Base-by-base conservation (phyloP, 352 stramenopile species). In the Phytophthora pinifolia region DNA sequence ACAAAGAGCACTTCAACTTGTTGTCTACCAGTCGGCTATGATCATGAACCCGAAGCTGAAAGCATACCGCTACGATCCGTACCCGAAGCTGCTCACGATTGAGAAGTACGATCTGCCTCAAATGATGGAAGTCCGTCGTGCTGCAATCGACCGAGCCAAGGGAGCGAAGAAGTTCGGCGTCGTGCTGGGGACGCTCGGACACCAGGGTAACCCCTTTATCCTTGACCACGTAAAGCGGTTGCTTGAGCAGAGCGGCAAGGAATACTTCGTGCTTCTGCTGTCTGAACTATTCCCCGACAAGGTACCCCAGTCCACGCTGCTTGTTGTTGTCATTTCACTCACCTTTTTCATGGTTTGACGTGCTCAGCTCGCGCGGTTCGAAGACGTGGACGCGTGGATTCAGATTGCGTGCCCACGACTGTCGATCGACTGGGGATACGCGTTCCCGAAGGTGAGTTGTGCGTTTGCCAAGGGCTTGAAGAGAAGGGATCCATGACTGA, bases 11-110 rank as follows among this genome's bases (percentile, higher is more conserved):
- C 41, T 42, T 56, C 10, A 18, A 15, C 9, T 15, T 59, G 13
- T 12, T 43, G 15, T 34, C 0, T 43, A 10, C 18, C 31, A 97
- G 85, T 94, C 90, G 5, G 93, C 94, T 25, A 99, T 99, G 96
- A 99, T 99, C 65, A 89, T 92, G 37, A 99, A 99, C 72, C 97
- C 97, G 8, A 67, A 83, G 17, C 64, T 99, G 30, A 74, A 91
- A 42, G 96, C 97, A 12, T 98, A 98, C 50, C 83, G 97, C 34
- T 99, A 99, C 68, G 96, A 99, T 61, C 98, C 98, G n/a, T 99
- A 99, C 70, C 86, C 86, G 6, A 99, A 99, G 70, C 69, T 94
- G 34, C 74, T 99, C 6, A 99, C 93, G 13, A 87, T 95, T 41
- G 98, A 99, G 62, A 85, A 89, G 31, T 99, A 99, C 67, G 95